Base-by-base conservation (phyloP, 257 asterid species). In the Rehmannia glutinosa region DNA sequence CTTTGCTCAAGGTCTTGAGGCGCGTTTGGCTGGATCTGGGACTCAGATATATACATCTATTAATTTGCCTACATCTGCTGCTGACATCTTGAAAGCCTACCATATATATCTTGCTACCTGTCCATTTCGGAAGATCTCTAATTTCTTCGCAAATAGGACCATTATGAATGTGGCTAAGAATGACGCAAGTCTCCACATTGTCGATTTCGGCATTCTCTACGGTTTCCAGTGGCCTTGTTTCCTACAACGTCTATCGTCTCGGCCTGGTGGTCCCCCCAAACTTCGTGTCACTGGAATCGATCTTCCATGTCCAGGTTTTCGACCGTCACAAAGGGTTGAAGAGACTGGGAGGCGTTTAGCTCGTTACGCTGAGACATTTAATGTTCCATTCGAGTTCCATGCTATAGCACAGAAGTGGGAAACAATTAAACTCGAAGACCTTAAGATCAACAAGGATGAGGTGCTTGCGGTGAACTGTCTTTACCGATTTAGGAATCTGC, bases 171-270 rank as follows among this genome's bases (percentile, higher is more conserved):
- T 64, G 36, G 62, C 86, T 17, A 67, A 65, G 24, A 70, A 74
- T 17, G 82, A 61, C 12, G 64, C 77, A 10, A 75, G 82, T 41
- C 68, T 80, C 45, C 89, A 83, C 72, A 71, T 83, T 3, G 64
- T 83, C 27, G 86, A 83, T 76, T 83, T 80, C 10, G 87, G 87
- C 20, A 82, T 82, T 61, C 81, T 79, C 19, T 82, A 82, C 41
- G 87, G 87, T 17, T 82, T 80, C 71, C 89, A 83, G 46, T 83
- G 86, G 86, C 86, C 84, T 49, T 69, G 75, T 65, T 70, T 83
- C 38, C 47, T 83, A 7, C 84, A 83, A 42, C 82, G 75, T 8
- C 82, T 83, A 8, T 73, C 82, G 3, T 50, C 68, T 17, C 73
- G 82, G 23, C 77, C 77, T 0, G 88, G 83, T 16, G 88, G 88